Evolutionary conservation across 306 rosid genomes (phyloP), one percentile per base, ranked within the genome.

Genomic region (Betula pendula): DNA sequence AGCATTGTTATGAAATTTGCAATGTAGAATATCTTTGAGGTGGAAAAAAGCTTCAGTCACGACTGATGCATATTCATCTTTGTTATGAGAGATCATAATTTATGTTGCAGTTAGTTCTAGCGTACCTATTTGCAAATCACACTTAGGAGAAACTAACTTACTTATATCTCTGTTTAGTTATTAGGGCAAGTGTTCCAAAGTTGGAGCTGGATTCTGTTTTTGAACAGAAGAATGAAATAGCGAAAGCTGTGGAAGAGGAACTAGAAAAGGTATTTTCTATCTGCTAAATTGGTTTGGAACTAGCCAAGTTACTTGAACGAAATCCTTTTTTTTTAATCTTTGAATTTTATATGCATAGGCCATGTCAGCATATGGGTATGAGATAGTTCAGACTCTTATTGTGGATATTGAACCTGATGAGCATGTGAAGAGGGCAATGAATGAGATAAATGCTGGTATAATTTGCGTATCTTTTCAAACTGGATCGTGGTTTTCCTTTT

Each of bases 201-300:
- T 78, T 87, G 87, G 88, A 82, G 49, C 82, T 87, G 24, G 88
- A 87, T 77, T 82, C 88, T 59, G 83, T 86, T 52, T 87, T 87
- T 63, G 88, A 82, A 70, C 91, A 87, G 82, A 87, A 87, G 84
- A 87, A 84, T 63, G 89, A 87, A 22, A 87, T 87, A 15, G 91
- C 87, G 16, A 87, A 82, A 73, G 84, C 87, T 22, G 91, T 87
- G 60, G 88, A 87, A 73, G 79, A 80, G 1, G 91, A 87, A 81
- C 87, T 87, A 38, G 88, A 75, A 79, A 85, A 87, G 85, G 88
- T 87, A 53, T n/a, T 35, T 20, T 65, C 11, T 66, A 16, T 49
- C 20, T 40, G 52, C 58, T 12, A 55, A 7, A 29, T 13, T 70
- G 20, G 81, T 40, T 27, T 8, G 49, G 29, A 73, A 19, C 55